Evolutionary conservation across 352 stramenopile genomes (phyloP), one percentile per base, ranked within the genome.

Genomic region (Pelagophyceae sp.): DNA sequence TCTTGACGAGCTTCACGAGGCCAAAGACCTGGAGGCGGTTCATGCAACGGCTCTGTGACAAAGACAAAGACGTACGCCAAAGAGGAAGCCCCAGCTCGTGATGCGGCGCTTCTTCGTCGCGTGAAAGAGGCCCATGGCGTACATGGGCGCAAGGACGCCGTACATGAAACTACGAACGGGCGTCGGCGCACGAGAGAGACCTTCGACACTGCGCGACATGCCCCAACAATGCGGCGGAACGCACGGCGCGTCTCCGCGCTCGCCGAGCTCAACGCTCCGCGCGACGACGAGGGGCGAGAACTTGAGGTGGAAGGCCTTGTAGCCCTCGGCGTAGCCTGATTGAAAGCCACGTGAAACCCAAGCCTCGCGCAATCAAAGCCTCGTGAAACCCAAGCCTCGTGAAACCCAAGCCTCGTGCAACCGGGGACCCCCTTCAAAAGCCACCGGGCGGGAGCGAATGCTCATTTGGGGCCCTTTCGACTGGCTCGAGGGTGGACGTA

Each of bases 271-370:
- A 23, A 54, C 23, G 11, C 11, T 23, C 45, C 90, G 84, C 72
- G 88, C 84, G 20, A 94, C 90, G 50, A 93, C 89, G 32, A 94
- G 83, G 29, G 90, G 90, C 38, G 82, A 88, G 76, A 94, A 93
- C 81, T 94, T 94, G 29, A 83, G 78, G 82, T 94, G 89, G 84
- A 94, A 94, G 51, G 85, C 90, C 78, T 93, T 93, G 82, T 93
- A 93, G 38, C 90, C 90, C 81, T 94, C 90, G 33, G 85, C 84
- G 80, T 94, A 93, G 19, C 87, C 88, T 51, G 25, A 63, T 35
- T n/a, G 58, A 27, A 38, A 27, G 37, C 70, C 32, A 0, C 0
- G n/a, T 23, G 23, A 19, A 25, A 70, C 32, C 29, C 23, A 31
- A 29, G 35, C 35, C 35, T 65, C 19, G 45, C 75, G 38, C 67